Percentiles rank a stretch among this genome's conserved stretches.
Conservation (phyloP, 2,329 filamentous ascomycete genomes). For the Aureobasidium sp. region DNA sequence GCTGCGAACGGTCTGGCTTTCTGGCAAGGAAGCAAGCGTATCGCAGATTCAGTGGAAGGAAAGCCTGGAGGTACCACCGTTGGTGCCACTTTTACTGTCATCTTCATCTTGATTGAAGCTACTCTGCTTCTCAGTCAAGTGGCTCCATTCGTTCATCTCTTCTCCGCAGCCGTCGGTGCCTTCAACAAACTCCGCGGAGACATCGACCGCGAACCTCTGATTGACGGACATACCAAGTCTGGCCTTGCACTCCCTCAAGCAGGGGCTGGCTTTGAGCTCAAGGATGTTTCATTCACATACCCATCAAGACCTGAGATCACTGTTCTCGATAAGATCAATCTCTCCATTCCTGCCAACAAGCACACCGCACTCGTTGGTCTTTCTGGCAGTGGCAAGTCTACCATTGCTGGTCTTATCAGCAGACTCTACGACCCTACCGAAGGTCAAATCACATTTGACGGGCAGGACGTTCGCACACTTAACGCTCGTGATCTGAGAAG, state of each 20-base stretch:
- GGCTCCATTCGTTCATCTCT: constrained; percentile 42
- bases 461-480: constrained; percentile 28
- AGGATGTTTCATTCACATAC: constrained; percentile 34
- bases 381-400: constrained; percentile 35
- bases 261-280: constrained; percentile 25
- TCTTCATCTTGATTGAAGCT: constrained; percentile 47
- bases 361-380: constrained; percentile 36
- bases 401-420: constrained; percentile 29
- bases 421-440: constrained; percentile 30
- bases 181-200: constrained; percentile 52
- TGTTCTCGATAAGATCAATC: constrained; percentile 30
- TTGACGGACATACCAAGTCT: constrained; percentile 29
- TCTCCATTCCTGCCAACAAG: constrained; percentile 29
- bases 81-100: constrained; percentile 47
- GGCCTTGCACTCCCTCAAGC: constrained; percentile 19
- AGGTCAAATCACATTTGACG: constrained; percentile 29
- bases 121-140: constrained; percentile 39
- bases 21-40: constrained; percentile 55
- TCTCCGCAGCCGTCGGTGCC: constrained; percentile 41
- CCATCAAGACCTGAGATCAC: constrained; percentile 31
- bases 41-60: constrained; percentile 35
- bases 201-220: constrained; percentile 41
- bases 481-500: constrained; percentile 30
- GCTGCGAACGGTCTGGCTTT: constrained; percentile 59
- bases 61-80: constrained; percentile 26